These are phyloP conservation scores for Quillaja saponaria DNA, from an alignment of 306 rosid species.

Conservation along the genomic window DNA sequence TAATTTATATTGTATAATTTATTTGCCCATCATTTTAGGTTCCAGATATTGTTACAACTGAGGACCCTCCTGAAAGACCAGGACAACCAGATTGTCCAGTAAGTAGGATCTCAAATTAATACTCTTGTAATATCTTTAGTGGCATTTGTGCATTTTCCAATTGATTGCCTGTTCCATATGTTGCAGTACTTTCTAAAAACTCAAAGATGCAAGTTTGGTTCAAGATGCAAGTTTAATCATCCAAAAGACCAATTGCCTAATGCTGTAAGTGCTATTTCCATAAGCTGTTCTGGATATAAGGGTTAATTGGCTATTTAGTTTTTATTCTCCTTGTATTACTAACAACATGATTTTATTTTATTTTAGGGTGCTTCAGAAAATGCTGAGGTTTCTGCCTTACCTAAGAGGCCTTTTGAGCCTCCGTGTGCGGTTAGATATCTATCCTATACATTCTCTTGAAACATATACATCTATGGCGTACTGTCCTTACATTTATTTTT, in stretches of 20 bases:
- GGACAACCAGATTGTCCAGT: constrained; percentile 95
- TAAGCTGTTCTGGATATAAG: constrained; percentile 18
- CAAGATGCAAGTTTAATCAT: constrained; percentile 90
- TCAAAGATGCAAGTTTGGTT: constrained; percentile 93
- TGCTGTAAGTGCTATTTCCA: constrained; percentile 31
- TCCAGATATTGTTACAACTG: constrained; percentile 58
- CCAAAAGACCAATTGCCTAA: constrained; percentile 54
- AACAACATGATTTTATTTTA: not conserved
- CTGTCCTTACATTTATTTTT: constrained; percentile 18
- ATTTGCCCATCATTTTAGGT: constrained; percentile 44
- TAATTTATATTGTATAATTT: too few species aligned
- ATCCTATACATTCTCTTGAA: constrained; percentile 25
- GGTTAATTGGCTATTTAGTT: not conserved
- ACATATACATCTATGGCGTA: constrained; percentile 28
- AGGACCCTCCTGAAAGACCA: constrained; percentile 81
- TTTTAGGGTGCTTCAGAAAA: constrained; percentile 58
- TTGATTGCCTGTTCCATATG: constrained; percentile 22
- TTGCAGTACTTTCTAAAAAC: constrained; percentile 87
- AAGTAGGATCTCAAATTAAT: constrained; percentile 40
- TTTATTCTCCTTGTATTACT: too few species aligned
- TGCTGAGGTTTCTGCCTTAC: constrained; percentile 60
- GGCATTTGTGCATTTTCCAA: constrained; percentile 33
- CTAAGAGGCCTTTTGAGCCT: constrained; percentile 88
- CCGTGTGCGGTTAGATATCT: constrained; percentile 74
- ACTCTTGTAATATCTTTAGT: not conserved